Conservation (phyloP, 148 eudicot species). For the Polygonum aviculare region DNA sequence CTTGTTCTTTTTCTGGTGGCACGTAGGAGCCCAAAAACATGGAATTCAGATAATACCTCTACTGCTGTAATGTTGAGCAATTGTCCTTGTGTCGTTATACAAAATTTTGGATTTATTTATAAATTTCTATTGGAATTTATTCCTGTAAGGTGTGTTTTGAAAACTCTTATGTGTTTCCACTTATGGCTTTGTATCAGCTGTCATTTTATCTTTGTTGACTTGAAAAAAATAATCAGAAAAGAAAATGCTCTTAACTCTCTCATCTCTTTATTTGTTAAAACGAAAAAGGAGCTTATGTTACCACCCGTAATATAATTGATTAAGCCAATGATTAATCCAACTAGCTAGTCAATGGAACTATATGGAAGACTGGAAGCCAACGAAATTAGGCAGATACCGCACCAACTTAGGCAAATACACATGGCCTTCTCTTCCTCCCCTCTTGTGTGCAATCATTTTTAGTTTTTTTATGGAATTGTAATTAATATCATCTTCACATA, state of each 20-base stretch:
- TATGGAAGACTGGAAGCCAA: neutral
- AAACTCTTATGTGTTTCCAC: neutral
- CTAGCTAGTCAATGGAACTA: neutral
- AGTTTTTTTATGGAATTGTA: no score
- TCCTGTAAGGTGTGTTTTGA: neutral
- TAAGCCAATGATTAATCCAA: neutral
- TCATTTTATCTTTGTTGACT: no score
- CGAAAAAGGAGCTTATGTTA: neutral
- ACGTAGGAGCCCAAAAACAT: neutral
- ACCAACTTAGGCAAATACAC: no score
- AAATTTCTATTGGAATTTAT: neutral
- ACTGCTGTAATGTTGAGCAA: neutral
- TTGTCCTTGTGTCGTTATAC: neutral
- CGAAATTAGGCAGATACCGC: neutral
- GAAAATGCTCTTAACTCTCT: neutral
- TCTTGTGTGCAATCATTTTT: no score
- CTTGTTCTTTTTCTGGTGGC: conserved; percentile 5
- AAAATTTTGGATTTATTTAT: neutral
- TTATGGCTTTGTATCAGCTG: no score
- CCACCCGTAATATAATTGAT: neutral
- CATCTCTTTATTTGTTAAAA: neutral
- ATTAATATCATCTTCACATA: neutral
- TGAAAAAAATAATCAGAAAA: neutral
- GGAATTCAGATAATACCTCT: neutral
- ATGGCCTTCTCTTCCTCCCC: no score